Evolutionary conservation across 208 protist species (phyloP), one percentile per base, ranked within the genome.

Genomic region (Acanthamoeba castellanii): DNA sequence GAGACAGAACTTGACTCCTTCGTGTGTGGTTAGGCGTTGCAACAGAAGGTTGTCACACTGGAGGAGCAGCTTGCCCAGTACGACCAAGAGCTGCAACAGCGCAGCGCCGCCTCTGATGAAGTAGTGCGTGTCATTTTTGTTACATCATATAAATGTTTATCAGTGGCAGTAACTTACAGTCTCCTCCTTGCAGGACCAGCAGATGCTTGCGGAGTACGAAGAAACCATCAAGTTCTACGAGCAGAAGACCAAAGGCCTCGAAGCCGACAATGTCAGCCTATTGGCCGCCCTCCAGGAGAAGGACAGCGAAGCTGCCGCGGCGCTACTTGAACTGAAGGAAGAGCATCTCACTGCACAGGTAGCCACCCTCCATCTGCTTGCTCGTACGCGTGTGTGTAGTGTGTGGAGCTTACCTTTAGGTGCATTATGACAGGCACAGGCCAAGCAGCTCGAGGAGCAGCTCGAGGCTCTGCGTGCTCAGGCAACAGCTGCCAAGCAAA

Each of bases 141-240:
- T 57, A 3, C 25, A 6, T 25, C 8, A 16, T 30, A 45, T 13
- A 16, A 8, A 14, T 18, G 47, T 55, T 84, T 50, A 55, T 25
- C 20, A 52, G 57, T 61, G 57, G n/a, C 27, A 0, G 30, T 42
- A 25, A 81, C 72, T 30, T 47, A 34, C 32, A 81, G 16, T 8
- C 16, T 45, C 27, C n/a, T 25, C 20, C 55, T 61, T 59, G 20
- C 50, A 88, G 81, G 81, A 57, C 30, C 66, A 88, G 45, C 81
- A 88, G 50, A 88, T 88, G 81, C 81, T 88, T 66, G 47, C 18
- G 0, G 81, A 88, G 52, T 88, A 88, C 34, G 81, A 88, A 50
- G 81, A 88, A 18, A 64, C 52, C 1, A 42, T 88, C 9, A 88
- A 88, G 52, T 88, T 88, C 52, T 88, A 88, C 52, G 81, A 88